These are phyloP conservation scores for Boletus fagicola DNA, from an alignment of 768 basidiomycete genomes.

Conservation along the genomic window DNA sequence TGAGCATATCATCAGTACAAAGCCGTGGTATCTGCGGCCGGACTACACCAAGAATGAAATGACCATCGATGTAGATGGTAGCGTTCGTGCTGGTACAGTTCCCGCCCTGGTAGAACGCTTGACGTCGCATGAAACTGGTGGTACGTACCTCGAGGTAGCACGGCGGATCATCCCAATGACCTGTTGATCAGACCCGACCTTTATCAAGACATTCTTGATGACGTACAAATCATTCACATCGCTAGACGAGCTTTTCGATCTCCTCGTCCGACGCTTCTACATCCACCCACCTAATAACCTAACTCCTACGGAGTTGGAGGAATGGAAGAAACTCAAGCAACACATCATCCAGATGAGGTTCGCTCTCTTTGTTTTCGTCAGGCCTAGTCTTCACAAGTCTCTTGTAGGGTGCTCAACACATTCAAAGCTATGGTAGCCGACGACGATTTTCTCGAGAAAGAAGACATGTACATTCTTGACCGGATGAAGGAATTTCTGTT, in stretches of 20 bases:
- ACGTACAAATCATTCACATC: conserved; percentile 95
- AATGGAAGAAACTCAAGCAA: conserved; percentile 87
- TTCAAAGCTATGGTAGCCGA: conserved; percentile 88
- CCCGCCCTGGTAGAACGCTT: conserved; percentile 83
- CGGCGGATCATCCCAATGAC: conserved; percentile 1
- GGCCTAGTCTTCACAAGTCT: conserved; percentile 1
- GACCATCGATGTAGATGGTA: conserved; percentile 78
- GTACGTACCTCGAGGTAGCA: conserved; percentile 43
- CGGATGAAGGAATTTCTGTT: conserved; percentile 79
- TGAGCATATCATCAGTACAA: conserved; percentile 42
- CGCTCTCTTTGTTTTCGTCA: conserved; percentile 24
- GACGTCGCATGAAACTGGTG: conserved; percentile 86
- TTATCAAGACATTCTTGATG: conserved; percentile 88
- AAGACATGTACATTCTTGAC: conserved; percentile 78
- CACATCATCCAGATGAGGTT: conserved; percentile 85
- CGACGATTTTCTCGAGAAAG: conserved; percentile 79
- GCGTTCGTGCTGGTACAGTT: conserved; percentile 84
- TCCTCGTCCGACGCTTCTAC: conserved; percentile 76
- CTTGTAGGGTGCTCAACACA: conserved; percentile 73
- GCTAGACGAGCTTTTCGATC: conserved; percentile 76
- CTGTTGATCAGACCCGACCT: conserved; percentile 58
- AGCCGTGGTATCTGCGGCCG: conserved; percentile 84
- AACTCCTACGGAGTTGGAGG: conserved; percentile 55
- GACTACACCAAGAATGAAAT: conserved; percentile 81
- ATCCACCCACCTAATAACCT: conserved; percentile 73